Base-by-base conservation (phyloP, 1,284 basidiomycete genomes). In the Fomitiporia mediterranea region DNA sequence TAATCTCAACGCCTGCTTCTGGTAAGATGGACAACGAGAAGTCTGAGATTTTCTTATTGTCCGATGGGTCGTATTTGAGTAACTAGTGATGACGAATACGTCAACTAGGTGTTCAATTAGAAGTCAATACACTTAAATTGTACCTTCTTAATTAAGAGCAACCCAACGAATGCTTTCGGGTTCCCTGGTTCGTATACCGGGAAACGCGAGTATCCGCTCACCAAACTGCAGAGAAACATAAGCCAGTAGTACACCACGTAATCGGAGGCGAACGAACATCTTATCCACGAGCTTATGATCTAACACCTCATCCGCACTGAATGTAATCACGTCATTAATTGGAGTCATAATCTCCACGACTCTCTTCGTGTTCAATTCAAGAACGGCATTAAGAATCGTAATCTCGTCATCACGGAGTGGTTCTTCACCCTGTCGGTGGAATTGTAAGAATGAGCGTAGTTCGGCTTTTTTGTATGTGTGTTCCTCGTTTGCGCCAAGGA, bases 121-220 rank as follows among this genome's bases (percentile, higher is more conserved):
- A 27, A 27, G 44, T 47, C 25, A 25, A 19, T 9, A 2, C 2
- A 28, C n/a, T 55, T 17, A 32, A 21, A 42, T 15, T 59, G 13
- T 39, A 85, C 89, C 77, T 86, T 89, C 67, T 95, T 95, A 51
- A 94, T 80, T 15, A 98, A 81, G 2, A 99, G 77, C 63, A 98
- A 81, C 0, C 96, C 96, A 11, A 91, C 73, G 66, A 97, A 98
- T 39, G 91, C 82, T 11, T 83, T 73, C 1, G 85, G 81, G 53
- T 89, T 80, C 3, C 81, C 82, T 2, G 89, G 80, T 63, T 89
- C 84, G 67, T 98, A 90, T 1, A 99, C 81, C 0, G 96, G 96
- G 63, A 98, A 93, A 23, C 96, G 86, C 1, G 94, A 97, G 69
- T 98, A 98, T 0, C 96, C 96, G 57, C 86, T 92, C 15, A 82